A percentile compares a stretch with the other conserved stretches of the same genome.
These are phyloP conservation scores for Nannizziopsis arthrosporioides DNA, from an alignment of 2,329 filamentous ascomycete species.

Conservation along the genomic window DNA sequence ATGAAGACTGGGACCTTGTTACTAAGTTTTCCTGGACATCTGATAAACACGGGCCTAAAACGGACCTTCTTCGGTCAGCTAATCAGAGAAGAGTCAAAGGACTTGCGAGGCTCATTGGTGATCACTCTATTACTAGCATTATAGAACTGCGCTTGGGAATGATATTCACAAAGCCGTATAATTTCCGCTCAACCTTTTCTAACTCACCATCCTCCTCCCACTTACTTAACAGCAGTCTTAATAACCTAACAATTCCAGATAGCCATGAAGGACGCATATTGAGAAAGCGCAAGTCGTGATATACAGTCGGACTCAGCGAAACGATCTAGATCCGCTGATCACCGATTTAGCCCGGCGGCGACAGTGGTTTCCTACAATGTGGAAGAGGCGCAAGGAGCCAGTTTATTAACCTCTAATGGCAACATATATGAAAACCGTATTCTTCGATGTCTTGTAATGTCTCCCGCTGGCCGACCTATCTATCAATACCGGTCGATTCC, in stretches of 20 bases:
- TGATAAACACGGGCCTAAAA: constrained; percentile 20
- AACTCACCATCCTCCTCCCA: constrained; percentile 7
- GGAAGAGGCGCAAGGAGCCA: constrained; percentile 3
- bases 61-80: constrained; percentile 20
- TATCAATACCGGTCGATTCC: constrained; percentile 19
- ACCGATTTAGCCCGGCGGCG: not conserved
- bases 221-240: not conserved
- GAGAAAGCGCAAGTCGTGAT: constrained; percentile 1
- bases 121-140: constrained; percentile 22
- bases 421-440: constrained; percentile 22
- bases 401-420: constrained; percentile 2
- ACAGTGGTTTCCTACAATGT: constrained; percentile 8
- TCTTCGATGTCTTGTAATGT: constrained; percentile 23
- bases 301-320: constrained; percentile 2
- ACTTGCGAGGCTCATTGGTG: constrained; percentile 20
- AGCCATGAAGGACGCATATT: not conserved
- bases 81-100: constrained; percentile 20
- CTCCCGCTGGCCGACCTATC: constrained; percentile 22
- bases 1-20: constrained; percentile 17
- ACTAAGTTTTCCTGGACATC: constrained; percentile 26
- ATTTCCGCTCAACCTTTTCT: constrained; percentile 13
- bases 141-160: constrained; percentile 19
- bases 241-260: not conserved
- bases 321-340: constrained; percentile 1
- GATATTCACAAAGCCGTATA: constrained; percentile 18